phyloP scores from a whole-genome alignment of 768 basidiomycete genomes.

The Mycena floridula region DNA sequence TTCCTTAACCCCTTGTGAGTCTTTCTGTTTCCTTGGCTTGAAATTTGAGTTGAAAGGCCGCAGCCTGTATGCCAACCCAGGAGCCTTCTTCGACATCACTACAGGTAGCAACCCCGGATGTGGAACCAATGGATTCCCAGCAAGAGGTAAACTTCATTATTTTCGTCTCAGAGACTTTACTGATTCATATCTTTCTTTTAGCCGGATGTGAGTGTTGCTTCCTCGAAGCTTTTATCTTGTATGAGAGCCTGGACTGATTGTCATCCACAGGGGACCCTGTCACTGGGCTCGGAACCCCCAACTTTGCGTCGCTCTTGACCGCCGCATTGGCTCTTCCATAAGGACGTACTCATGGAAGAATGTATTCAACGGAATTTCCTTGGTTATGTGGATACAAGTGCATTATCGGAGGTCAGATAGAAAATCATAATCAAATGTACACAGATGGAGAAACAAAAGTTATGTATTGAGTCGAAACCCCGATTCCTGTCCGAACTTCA shows the following conservation, averaged over 20 bases:
- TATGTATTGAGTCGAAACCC: no score
- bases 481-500: no score
- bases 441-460: no score
- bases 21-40: not conserved
- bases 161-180: not conserved
- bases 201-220: not conserved
- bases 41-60: not conserved
- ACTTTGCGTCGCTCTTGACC: slow-evolving; percentile 19
- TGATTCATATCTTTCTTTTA: not conserved
- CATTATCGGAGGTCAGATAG: no score
- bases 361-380: no score
- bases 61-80: slow-evolving; percentile 26
- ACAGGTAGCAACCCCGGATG: slow-evolving; percentile 38
- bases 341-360: no score
- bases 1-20: slow-evolving; percentile 31
- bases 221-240: slow-evolving; percentile 1
- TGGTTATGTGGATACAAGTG: no score
- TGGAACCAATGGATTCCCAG: slow-evolving; percentile 24
- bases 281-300: slow-evolving; percentile 36
- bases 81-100: slow-evolving; percentile 36
- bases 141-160: slow-evolving; percentile 25
- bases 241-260: not conserved
- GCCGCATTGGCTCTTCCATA: no score
- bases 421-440: no score
- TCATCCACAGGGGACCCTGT: slow-evolving; percentile 14